phyloP scores from a whole-genome alignment of 352 stramenopile species.

The Phytophthora pseudosyringae region DNA sequence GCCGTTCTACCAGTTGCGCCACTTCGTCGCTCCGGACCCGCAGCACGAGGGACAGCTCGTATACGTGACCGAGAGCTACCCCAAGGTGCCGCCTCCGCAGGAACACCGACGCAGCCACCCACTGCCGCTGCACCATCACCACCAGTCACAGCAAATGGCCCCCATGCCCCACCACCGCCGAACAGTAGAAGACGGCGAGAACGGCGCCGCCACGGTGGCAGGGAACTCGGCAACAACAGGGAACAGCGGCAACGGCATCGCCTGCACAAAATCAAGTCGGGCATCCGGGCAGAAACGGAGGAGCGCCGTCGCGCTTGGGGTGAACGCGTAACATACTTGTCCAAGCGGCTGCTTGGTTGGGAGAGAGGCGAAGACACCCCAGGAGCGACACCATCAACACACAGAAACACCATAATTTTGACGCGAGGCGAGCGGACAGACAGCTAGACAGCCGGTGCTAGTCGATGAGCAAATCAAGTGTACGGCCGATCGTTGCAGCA shows the following conservation, averaged over 20 bases:
- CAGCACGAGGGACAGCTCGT: conserved; percentile 73
- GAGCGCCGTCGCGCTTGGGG: conserved; percentile 77
- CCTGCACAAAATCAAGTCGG: conserved; percentile 58
- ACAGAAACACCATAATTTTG: conserved; percentile 40
- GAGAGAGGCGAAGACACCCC: conserved; percentile 22
- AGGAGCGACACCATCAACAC: conserved; percentile 25
- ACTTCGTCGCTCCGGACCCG: conserved; percentile 72
- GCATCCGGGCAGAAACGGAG: conserved; percentile 80
- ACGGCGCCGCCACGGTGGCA: conserved; percentile 11
- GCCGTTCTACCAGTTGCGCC: conserved; percentile 60
- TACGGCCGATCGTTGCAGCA: conserved; percentile 35
- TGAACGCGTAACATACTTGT: conserved; percentile 71
- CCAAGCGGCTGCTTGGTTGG: conserved; percentile 25
- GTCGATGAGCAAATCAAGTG: conserved; percentile 17
- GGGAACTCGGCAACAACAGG: conserved; percentile 23
- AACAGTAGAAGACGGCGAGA: conserved; percentile 54
- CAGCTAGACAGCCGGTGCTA: conserved; percentile 17
- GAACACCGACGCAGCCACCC: conserved; percentile 40
- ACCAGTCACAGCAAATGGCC: conserved; percentile 32
- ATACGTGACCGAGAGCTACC: conserved; percentile 76
- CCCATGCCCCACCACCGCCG: conserved; percentile 35
- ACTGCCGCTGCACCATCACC: conserved; percentile 40
- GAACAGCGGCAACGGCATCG: conserved; percentile 43
- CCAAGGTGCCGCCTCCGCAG: conserved; percentile 34
- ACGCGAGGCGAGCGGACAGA: conserved; percentile 22